phyloP scores from a whole-genome alignment of 2,329 filamentous ascomycete species.

The Aspergillus amoenus region DNA sequence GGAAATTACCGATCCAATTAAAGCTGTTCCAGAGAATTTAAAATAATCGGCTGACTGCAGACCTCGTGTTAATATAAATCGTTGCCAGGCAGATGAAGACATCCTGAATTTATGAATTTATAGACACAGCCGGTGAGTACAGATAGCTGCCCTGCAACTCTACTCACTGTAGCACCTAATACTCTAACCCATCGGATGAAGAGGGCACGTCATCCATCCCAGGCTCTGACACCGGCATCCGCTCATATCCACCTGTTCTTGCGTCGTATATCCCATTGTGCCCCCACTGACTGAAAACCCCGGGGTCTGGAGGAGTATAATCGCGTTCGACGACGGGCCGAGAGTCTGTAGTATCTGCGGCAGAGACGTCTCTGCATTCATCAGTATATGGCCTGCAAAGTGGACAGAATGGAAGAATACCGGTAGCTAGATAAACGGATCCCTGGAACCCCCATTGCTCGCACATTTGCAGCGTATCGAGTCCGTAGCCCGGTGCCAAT shows the following conservation, averaged over 20 bases:
- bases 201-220: slow-evolving; percentile 6
- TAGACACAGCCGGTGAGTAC: neutral
- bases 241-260: neutral
- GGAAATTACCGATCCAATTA: too few relatives aligned
- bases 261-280: neutral
- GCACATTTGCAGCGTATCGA: slow-evolving; percentile 4
- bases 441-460: slow-evolving; percentile 9
- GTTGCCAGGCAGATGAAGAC: too few relatives aligned
- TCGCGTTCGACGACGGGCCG: slow-evolving; percentile 12
- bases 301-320: slow-evolving; percentile 17
- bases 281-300: neutral
- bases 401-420: neutral
- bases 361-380: slow-evolving; percentile 14
- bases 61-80: too few relatives aligned
- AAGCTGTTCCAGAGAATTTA: too few relatives aligned
- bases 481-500: neutral
- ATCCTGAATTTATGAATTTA: too few relatives aligned
- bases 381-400: neutral
- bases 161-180: neutral
- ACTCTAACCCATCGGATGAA: slow-evolving; percentile 2
- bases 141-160: too few relatives aligned
- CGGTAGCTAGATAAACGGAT: slow-evolving; percentile 8
- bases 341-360: slow-evolving; percentile 21
- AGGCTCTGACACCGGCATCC: slow-evolving; percentile 2
- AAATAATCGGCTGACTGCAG: too few relatives aligned